These are phyloP conservation scores for Triticum aestivum DNA, from an alignment of 176 grass and related monocot genomes.

Conservation along the genomic window DNA sequence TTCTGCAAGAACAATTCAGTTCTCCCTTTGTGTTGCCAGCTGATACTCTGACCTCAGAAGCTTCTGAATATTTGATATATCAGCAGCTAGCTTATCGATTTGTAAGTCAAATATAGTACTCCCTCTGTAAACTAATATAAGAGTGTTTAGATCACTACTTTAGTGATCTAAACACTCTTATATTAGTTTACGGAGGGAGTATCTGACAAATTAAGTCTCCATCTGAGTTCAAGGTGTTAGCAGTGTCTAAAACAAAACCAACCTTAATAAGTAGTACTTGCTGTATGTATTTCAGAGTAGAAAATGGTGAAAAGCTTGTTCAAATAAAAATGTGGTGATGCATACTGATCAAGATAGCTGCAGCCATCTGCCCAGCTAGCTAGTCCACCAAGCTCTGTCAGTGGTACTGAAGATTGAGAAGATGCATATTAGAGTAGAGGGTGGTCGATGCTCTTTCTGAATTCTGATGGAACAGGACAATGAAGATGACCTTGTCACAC, in stretches of 20 bases:
- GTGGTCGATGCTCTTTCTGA: conserved; percentile 10
- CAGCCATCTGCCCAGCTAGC: no score
- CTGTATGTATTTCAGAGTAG: no score
- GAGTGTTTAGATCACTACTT: no score
- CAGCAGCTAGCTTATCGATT: conserved; percentile 92
- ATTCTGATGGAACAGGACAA: conserved; percentile 34
- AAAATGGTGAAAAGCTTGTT: no score
- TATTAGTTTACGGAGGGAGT: not conserved
- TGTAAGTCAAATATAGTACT: conserved; percentile 60
- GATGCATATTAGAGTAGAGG: not conserved
- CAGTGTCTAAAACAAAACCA: conserved; percentile 40
- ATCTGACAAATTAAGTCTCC: conserved; percentile 66
- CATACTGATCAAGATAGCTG: no score
- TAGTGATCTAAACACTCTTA: no score
- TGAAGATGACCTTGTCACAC: conserved; percentile 20
- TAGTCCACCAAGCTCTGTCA: no score
- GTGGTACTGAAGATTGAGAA: no score
- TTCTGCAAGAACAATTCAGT: conserved; percentile 48
- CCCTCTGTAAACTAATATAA: no score
- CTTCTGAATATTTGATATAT: conserved; percentile 87
- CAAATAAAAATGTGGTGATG: no score
- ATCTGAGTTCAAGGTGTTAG: conserved; percentile 48
- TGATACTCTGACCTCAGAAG: conserved; percentile 48
- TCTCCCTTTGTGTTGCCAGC: conserved; percentile 11
- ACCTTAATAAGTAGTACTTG: no score